Evolutionary conservation across 345 rosid genomes (phyloP).

Genomic region (Triadica sebifera): DNA sequence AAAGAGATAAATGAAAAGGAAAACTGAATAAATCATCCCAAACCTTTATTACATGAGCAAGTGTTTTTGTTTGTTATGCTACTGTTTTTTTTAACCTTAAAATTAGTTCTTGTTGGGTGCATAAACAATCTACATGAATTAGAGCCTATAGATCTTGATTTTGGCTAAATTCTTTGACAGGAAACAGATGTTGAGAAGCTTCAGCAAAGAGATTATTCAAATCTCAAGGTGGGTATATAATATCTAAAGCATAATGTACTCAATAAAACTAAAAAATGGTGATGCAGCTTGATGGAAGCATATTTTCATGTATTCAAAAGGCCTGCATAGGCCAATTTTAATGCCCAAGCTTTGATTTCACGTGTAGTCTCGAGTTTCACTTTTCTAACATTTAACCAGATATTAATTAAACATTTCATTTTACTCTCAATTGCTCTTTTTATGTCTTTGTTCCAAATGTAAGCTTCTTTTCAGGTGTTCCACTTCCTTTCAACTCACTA

Average conservation of each 20-base stretch:
- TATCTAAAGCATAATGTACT: not conserved
- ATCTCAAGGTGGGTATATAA: slow-evolving; percentile 55
- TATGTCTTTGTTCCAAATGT: too few relatives aligned
- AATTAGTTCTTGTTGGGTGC: not conserved
- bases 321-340: not conserved
- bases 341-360: slow-evolving; percentile 2
- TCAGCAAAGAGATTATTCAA: slow-evolving; percentile 79
- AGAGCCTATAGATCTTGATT: slow-evolving; percentile 11
- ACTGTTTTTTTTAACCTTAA: not conserved
- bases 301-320: not conserved
- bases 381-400: too few relatives aligned
- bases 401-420: too few relatives aligned
- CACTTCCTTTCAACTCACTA: too few relatives aligned
- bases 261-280: not conserved
- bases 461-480: too few relatives aligned
- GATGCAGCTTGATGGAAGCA: not conserved
- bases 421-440: too few relatives aligned
- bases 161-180: slow-evolving; percentile 38
- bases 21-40: not conserved
- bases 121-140: not conserved
- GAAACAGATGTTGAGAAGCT: slow-evolving; percentile 90
- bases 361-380: not conserved
- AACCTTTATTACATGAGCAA: not conserved
- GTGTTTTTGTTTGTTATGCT: not conserved
- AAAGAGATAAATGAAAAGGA: not conserved